A percentile compares a stretch with the other conserved stretches of the same genome.
phyloP scores from a whole-genome alignment of 2,329 filamentous ascomycete genomes.

The Chaetomiaceae sp. region DNA sequence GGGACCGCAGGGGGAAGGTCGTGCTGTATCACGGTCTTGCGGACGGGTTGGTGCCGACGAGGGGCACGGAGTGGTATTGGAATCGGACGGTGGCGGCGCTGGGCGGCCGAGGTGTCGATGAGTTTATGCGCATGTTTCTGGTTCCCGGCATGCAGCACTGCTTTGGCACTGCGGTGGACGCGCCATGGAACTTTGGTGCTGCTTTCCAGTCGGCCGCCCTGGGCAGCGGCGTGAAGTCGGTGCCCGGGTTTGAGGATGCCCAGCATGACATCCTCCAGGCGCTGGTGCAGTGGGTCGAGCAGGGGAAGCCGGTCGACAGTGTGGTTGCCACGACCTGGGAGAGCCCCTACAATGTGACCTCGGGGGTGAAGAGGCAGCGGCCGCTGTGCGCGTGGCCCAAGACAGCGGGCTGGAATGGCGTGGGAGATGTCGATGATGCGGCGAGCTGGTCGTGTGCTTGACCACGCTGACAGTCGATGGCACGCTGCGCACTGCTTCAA shows the following conservation, averaged over 20 bases:
- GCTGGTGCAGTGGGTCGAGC: slow-evolving; percentile 30
- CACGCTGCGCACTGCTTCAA: too few species aligned
- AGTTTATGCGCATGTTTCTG: slow-evolving; percentile 46
- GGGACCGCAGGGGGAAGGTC: slow-evolving; percentile 34
- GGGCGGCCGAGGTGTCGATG: slow-evolving; percentile 28
- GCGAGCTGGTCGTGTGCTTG: slow-evolving; percentile 17
- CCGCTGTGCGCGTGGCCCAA: slow-evolving; percentile 25
- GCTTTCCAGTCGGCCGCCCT: slow-evolving; percentile 26
- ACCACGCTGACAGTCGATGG: too few species aligned
- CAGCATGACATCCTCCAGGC: slow-evolving; percentile 32
- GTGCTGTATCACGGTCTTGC: slow-evolving; percentile 37
- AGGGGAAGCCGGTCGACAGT: slow-evolving; percentile 20
- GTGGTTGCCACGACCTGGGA: slow-evolving; percentile 23
- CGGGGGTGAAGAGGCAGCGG: slow-evolving; percentile 22
- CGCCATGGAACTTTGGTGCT: slow-evolving; percentile 32
- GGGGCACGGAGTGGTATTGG: slow-evolving; percentile 30
- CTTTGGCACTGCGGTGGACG: slow-evolving; percentile 24
- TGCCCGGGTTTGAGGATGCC: slow-evolving; percentile 31
- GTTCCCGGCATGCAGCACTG: slow-evolving; percentile 50
- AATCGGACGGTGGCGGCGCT: slow-evolving; percentile 23
- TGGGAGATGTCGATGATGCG: slow-evolving; percentile 15
- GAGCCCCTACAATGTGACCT: slow-evolving; percentile 9
- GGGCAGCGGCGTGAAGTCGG: slow-evolving; percentile 26
- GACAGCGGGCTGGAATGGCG: slow-evolving; percentile 17
- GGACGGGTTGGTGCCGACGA: slow-evolving; percentile 32